Evolutionary conservation across 176 grass and related monocot species (phyloP).

Genomic region (Oryza officinalis): DNA sequence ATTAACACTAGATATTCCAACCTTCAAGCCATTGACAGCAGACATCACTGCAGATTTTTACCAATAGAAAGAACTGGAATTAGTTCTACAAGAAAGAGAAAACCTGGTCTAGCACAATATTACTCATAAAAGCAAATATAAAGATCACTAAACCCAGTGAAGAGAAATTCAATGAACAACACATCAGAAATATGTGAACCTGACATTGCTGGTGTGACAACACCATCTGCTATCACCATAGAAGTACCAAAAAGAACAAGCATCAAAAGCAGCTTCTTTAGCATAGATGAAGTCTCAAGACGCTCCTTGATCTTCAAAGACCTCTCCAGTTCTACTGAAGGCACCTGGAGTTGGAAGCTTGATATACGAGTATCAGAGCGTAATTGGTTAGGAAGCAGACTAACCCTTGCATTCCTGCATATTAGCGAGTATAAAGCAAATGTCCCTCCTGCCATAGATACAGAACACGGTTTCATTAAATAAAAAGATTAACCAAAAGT

Average conservation of each 20-base stretch:
- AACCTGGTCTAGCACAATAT: slow-evolving; percentile 12
- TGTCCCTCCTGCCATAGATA: slow-evolving; percentile 83
- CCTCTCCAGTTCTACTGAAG: slow-evolving; percentile 93
- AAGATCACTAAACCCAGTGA: slow-evolving; percentile 27
- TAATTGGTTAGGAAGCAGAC: slow-evolving; percentile 86
- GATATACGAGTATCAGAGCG: slow-evolving; percentile 92
- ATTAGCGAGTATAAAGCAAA: slow-evolving; percentile 99
- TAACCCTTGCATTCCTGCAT: slow-evolving; percentile 93
- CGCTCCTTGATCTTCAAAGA: slow-evolving; percentile 90
- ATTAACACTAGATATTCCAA: slow-evolving; percentile 89
- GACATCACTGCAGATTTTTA: slow-evolving; percentile 86
- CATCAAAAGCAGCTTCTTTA: slow-evolving; percentile 93
- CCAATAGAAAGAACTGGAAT: slow-evolving; percentile 37
- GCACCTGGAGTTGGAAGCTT: slow-evolving; percentile 91
- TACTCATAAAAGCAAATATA: slow-evolving; percentile 20
- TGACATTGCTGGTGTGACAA: slow-evolving; percentile 94
- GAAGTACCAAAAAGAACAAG: slow-evolving; percentile 95
- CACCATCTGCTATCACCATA: slow-evolving; percentile 93
- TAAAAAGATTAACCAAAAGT: slow-evolving; percentile 29
- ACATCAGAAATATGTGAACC: slow-evolving; percentile 53
- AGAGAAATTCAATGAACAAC: slow-evolving; percentile 33
- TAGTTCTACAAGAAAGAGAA: slow-evolving; percentile 23
- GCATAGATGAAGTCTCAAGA: slow-evolving; percentile 78
- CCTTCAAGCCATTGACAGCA: slow-evolving; percentile 93
- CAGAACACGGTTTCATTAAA: slow-evolving; percentile 26